Evolutionary conservation across 1,139 yeast species (phyloP).

Genomic region (Diutina rugosa): DNA sequence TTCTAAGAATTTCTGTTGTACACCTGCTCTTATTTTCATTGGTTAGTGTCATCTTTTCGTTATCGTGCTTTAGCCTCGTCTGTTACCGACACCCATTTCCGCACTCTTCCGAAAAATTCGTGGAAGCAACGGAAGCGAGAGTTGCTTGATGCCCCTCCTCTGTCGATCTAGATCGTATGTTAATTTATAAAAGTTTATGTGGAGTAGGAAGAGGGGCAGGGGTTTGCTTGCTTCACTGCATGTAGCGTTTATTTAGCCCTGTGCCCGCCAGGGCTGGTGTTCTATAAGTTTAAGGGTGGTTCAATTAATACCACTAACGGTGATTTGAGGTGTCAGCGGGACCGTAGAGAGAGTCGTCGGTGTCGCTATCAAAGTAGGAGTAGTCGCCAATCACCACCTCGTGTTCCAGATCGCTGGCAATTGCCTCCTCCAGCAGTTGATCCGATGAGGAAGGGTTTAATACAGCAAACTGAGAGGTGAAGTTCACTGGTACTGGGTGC

Average conservation of each 20-base stretch:
- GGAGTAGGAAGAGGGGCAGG: too few species aligned
- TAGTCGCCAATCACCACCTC: not conserved
- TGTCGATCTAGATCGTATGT: too few species aligned
- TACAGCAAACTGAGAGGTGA: not conserved
- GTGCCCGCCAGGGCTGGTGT: too few species aligned
- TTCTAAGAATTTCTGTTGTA: not conserved
- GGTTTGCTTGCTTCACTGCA: too few species aligned
- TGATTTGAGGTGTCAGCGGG: not conserved
- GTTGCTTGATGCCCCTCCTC: not conserved
- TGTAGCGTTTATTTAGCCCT: too few species aligned
- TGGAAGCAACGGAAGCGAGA: constrained; percentile 3
- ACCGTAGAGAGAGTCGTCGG: not conserved
- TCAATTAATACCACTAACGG: too few species aligned
- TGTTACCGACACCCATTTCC: not conserved
- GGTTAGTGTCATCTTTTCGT: not conserved
- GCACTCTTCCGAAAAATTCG: constrained; percentile 8
- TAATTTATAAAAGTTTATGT: too few species aligned
- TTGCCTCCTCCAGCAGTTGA: not conserved
- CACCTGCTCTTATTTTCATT: not conserved
- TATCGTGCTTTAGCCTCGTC: not conserved
- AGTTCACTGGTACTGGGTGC: not conserved
- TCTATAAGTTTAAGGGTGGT: too few species aligned
- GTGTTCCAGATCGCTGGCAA: not conserved
- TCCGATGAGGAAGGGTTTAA: not conserved
- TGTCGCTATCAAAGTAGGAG: not conserved